Base-by-base conservation (phyloP, 192 early-diverging fungal genomes). In the Linnemannia elongata region DNA sequence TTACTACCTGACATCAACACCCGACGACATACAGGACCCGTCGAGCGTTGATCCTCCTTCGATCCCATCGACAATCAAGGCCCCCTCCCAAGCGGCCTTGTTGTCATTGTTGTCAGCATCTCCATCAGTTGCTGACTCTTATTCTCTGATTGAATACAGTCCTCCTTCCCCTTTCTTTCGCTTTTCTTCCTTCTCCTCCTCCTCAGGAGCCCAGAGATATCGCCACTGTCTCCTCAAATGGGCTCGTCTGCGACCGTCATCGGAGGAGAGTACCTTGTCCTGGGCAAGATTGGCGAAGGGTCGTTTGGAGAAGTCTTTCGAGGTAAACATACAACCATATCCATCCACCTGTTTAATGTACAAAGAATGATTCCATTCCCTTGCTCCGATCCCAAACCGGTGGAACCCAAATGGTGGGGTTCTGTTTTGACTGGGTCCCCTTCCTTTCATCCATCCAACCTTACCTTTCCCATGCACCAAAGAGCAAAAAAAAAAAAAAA, bases 301-400 rank as follows among this genome's bases (percentile, higher is more conserved):
- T 93, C 91, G 2, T 93, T 92, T 84, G 92, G 92, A 20, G 92
- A 93, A 76, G 92, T 93, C 44, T 93, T 91, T 88, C 82, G 89
- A 90, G 92, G 92, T 93, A 90, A 57, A 30, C 60, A 45, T 45
- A 15, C 44, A 52, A 52, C 17, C 49, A 52, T 18, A 20, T 52
- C 49, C 49, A 20, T 52, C 49, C 49, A 33, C 60, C 4, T 60
- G 4, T 33, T 66, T 30, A 66, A 39, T 5, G 13, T 33, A 30
- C 27, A 10, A 6, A 5, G 38, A 45, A 45, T 45, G 44, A 13
- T 0, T 45, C 13, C 44, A 9, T 45, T 45, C 44, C 0, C 9
- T 45, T 45, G 44, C 13, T 27, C 57, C 57, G 22, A n/a, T 63
- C 57, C 3, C 27, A 63, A 63, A 63, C 57, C 27, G 6, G 22